Percentiles rank a stretch among this genome's conserved stretches.
Conservation (phyloP, 345 rosid species). For the Viola odorata region DNA sequence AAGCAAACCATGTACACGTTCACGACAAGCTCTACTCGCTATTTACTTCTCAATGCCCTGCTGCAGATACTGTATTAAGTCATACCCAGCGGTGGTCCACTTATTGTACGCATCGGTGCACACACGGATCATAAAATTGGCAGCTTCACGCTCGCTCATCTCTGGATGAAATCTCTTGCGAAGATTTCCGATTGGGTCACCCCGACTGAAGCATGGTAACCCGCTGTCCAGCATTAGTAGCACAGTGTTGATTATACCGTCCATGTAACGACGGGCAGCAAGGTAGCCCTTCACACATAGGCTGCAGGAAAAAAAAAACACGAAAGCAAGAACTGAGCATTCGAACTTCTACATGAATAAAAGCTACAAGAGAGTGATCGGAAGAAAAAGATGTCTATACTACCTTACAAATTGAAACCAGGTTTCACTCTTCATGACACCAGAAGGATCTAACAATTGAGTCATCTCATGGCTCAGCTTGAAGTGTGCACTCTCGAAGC, state of each 20-base stretch:
- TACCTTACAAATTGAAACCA: slow-evolving; percentile 85
- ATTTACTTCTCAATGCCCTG: slow-evolving; percentile 90
- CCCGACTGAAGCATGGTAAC: slow-evolving; percentile 92
- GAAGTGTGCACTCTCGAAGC: slow-evolving; percentile 96
- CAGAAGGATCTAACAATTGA: slow-evolving; percentile 85
- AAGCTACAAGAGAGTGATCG: neutral
- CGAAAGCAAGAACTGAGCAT: neutral
- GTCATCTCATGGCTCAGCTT: slow-evolving; percentile 99
- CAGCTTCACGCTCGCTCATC: slow-evolving; percentile 97
- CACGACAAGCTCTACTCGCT: neutral
- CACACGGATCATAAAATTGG: slow-evolving; percentile 74
- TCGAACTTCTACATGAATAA: neutral
- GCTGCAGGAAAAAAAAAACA: slow-evolving; percentile 26
- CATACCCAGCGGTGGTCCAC: slow-evolving; percentile 93
- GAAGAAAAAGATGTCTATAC: neutral
- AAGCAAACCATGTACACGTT: slow-evolving; percentile 29
- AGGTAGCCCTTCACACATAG: slow-evolving; percentile 90
- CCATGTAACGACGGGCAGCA: slow-evolving; percentile 82
- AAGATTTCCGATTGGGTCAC: slow-evolving; percentile 93
- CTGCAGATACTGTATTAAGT: slow-evolving; percentile 89
- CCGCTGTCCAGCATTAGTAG: slow-evolving; percentile 95
- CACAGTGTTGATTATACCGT: slow-evolving; percentile 82
- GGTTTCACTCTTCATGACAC: slow-evolving; percentile 87
- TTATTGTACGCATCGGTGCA: slow-evolving; percentile 96
- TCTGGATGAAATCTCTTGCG: slow-evolving; percentile 96